These are phyloP conservation scores for Cyathus striatus DNA, from an alignment of 768 basidiomycete genomes.

Conservation along the genomic window DNA sequence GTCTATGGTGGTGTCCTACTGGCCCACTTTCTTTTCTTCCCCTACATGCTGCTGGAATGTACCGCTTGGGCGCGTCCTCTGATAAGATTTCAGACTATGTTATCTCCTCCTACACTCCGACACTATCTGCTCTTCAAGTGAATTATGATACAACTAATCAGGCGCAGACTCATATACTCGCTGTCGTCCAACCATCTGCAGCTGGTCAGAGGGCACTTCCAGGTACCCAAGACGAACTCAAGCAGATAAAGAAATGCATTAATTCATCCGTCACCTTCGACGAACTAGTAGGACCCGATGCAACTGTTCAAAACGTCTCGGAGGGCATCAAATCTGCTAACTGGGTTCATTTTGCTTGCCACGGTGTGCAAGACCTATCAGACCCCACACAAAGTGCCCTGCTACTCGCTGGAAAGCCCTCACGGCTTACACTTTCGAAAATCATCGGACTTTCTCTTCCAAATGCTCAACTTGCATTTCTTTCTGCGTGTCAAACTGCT, in stretches of 20 bases:
- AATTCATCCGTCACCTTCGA: no score
- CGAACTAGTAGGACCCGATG: slow-evolving; percentile 4
- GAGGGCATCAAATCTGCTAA: slow-evolving; percentile 1
- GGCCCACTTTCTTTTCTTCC: slow-evolving; percentile 16
- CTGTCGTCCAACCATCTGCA: background rate
- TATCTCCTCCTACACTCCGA: slow-evolving; percentile 17
- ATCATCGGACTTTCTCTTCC: slow-evolving; percentile 13
- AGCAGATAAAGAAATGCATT: no score
- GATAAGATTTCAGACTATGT: slow-evolving; percentile 8
- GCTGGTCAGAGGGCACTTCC: background rate
- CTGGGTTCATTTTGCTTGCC: slow-evolving; percentile 30
- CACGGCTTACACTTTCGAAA: slow-evolving; percentile 12
- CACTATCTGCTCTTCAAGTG: slow-evolving; percentile 8
- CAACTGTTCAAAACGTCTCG: slow-evolving; percentile 6
- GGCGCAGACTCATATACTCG: background rate
- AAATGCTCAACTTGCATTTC: slow-evolving; percentile 27
- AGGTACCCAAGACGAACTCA: background rate
- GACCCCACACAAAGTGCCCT: slow-evolving; percentile 19
- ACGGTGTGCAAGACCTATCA: slow-evolving; percentile 19
- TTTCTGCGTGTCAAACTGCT: slow-evolving; percentile 40
- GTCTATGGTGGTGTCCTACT: slow-evolving; percentile 12
- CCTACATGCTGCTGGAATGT: slow-evolving; percentile 14
- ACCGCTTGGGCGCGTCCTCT: slow-evolving; percentile 1
- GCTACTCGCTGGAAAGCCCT: slow-evolving; percentile 10
- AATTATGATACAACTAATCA: slow-evolving; percentile 2